Conservation (phyloP, 192 early-diverging fungal species). For the Backusella westeae region DNA sequence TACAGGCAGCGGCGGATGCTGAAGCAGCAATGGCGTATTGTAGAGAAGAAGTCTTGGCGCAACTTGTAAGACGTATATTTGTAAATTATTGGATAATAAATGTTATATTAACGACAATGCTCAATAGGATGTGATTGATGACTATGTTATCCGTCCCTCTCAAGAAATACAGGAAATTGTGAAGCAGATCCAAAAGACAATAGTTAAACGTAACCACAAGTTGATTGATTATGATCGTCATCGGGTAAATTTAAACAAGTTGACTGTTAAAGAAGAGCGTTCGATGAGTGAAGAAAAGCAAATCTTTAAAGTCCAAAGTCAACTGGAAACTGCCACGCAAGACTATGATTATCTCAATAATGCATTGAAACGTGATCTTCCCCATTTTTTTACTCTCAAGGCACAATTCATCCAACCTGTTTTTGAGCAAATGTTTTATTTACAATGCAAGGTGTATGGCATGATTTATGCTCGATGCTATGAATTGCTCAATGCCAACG, state of each 20-base stretch:
- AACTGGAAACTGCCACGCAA: conserved; percentile 76
- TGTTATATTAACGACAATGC: neutral
- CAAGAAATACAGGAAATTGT: conserved; percentile 73
- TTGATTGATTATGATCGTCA: conserved; percentile 91
- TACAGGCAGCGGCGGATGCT: conserved; percentile 52
- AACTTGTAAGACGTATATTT: conserved; percentile 47
- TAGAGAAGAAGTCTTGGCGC: conserved; percentile 58
- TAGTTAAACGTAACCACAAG: conserved; percentile 91
- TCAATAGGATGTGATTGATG: conserved; percentile 65
- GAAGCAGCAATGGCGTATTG: conserved; percentile 45
- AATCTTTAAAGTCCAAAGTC: conserved; percentile 52
- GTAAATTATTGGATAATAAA: neutral
- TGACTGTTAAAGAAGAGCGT: conserved; percentile 63
- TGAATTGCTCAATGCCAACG: conserved; percentile 46
- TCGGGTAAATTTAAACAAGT: conserved; percentile 67
- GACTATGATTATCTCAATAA: conserved; percentile 88
- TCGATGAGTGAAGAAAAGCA: conserved; percentile 64
- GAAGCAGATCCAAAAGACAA: conserved; percentile 77
- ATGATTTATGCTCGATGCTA: conserved; percentile 63
- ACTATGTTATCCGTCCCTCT: conserved; percentile 73
- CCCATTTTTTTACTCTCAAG: conserved; percentile 71
- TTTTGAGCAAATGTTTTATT: conserved; percentile 78
- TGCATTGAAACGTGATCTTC: conserved; percentile 77
- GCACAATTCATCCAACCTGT: conserved; percentile 84
- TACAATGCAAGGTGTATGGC: conserved; percentile 78